Base-by-base conservation (phyloP, 805 yeast genomes). In the Saccharomyces kudriavzevii region DNA sequence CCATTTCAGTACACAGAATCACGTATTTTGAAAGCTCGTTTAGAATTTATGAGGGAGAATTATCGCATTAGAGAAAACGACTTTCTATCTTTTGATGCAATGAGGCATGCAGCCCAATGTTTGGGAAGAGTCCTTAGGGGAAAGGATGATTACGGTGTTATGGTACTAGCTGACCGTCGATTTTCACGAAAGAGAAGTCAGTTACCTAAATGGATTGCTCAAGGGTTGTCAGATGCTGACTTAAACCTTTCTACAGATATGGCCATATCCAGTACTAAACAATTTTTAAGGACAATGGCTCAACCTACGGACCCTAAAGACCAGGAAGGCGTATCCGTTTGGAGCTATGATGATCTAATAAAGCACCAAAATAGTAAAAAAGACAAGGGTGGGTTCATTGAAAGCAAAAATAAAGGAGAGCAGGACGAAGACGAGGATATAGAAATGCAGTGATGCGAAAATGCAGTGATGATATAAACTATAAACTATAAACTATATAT, bases 71-170 rank as follows among this genome's bases (percentile, higher is more conserved):
- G 89, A 58, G 99, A 94, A 64, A 90, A 89, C 66, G 99, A 94
- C 64, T 94, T 94, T 67, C 69, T 94, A 40, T 91, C 98, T 10
- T 94, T 94, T 77, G 99, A 94, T 71, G 99, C 99, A 13, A 94
- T 94, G 99, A 82, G 99, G 66, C 99, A 94, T 73, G 99, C 98
- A 3, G 98, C 99, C 0, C 99, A 94, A 70, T 94, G 99, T 72
- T 73, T 94, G 64, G 99, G 99, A 10, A 83, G 99, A 67, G 99
- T 94, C 52, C 74, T 94, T 58, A 82, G 99, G 74, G 99, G 99
- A 60, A 94, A 94, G 68, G 97, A 94, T 66, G 99, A 94, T 74
- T 94, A 94, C 69, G 99, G 99, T 58, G 87, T 94, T 60, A 94
- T 94, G 99, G 97, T 94, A 46, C 73, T 94, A 56, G 99, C 99